These are phyloP conservation scores for Boletus tomentosulus DNA, from an alignment of 768 basidiomycete species.

Conservation along the genomic window DNA sequence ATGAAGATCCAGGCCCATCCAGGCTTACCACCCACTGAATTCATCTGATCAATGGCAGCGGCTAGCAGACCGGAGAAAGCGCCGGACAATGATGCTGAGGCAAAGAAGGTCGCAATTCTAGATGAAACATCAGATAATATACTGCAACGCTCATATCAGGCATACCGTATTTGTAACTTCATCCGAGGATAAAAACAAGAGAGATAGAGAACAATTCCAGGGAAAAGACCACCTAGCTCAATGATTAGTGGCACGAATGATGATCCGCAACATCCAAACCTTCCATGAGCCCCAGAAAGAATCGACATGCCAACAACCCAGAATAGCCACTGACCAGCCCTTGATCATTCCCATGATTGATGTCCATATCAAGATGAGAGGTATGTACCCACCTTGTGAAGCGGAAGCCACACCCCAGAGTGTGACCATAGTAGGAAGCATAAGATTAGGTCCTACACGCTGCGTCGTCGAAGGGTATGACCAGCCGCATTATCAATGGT, in stretches of 20 bases:
- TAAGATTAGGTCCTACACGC: constrained; percentile 47
- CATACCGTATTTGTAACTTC: constrained; percentile 23
- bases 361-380: neutral
- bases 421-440: constrained; percentile 57
- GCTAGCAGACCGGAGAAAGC: constrained; percentile 65
- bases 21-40: constrained; percentile 44
- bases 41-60: constrained; percentile 53
- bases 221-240: constrained; percentile 49
- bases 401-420: constrained; percentile 62
- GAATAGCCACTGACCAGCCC: constrained; percentile 46
- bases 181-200: constrained; percentile 44
- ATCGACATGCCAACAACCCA: constrained; percentile 50
- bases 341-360: constrained; percentile 9
- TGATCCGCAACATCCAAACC: constrained; percentile 33
- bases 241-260: constrained; percentile 2
- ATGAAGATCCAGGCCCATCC: constrained; percentile 67
- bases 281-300: constrained; percentile 53
- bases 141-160: neutral
- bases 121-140: constrained; percentile 2
- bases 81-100: constrained; percentile 49
- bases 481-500: neutral
- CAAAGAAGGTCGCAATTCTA: constrained; percentile 39
- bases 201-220: constrained; percentile 54
- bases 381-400: constrained; percentile 44
- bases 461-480: constrained; percentile 9